Base-by-base conservation (phyloP, 257 asterid species). In the Fraxinus cuspidata region DNA sequence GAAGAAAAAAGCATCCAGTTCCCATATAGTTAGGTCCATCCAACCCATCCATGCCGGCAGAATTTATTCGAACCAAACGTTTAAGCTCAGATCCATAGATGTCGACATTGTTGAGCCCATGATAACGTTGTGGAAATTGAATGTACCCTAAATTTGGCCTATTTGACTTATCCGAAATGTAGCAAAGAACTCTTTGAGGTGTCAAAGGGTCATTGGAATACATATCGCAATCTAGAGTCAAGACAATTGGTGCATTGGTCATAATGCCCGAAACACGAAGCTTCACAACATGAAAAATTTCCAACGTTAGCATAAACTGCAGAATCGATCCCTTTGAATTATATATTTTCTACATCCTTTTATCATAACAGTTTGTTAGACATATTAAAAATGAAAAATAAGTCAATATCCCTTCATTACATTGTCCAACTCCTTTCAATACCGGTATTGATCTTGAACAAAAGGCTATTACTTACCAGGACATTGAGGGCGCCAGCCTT, bases 401-500 rank as follows among this genome's bases (percentile, higher is more conserved):
- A 37, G 42, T 37, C 12, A 0, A 37, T 37, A 37, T 37, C 11
- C 10, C 42, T 37, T 37, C 42, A 37, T 37, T 37, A 37, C 12
- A 37, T 8, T 37, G 42, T 8, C 12, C 42, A 37, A 37, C 42
- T 37, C 42, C 42, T 37, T 8, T 37, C 42, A 0, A 37, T 37
- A 8, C 12, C 42, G 3, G 12, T 1, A 37, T 1, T 8, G 42
- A 37, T 37, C 42, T 37, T 37, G 11, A 2, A 37, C 12, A 23
- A 58, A 27, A 23, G 58, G 27, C 9, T 10, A 19, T 21, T 7
- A 60, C 81, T 81, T 77, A 92, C 98, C 85, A 94, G 78, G 67
- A 84, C 83, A 82, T 94, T 94, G 56, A 92, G 95, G 75, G 98
- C 97, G 44, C 98, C 98, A 0, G 91, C 97, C 83, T 93, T 92